Conservation (phyloP, 2,329 filamentous ascomycete species). For the Penicillium sp. region DNA sequence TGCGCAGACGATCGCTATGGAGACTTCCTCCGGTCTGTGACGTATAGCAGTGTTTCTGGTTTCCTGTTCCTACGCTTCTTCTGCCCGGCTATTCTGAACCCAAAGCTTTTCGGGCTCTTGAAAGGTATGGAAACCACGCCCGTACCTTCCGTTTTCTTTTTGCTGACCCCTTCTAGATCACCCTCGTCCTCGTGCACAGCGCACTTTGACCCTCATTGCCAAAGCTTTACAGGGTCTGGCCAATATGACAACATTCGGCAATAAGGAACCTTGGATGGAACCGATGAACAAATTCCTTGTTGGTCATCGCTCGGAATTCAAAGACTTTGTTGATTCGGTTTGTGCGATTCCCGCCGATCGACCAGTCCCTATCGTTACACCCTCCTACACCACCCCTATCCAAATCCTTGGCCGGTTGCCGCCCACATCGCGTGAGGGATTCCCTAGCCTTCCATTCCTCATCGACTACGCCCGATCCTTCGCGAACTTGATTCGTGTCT, state of each 20-base stretch:
- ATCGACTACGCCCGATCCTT: constrained; percentile 86
- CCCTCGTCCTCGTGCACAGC: constrained; percentile 76
- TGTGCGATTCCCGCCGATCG: constrained; percentile 77
- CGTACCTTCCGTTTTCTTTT: not conserved
- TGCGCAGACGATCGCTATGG: constrained; percentile 94
- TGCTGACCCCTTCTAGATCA: constrained; percentile 60
- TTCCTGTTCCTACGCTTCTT: constrained; percentile 95
- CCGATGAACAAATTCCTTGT: constrained; percentile 90
- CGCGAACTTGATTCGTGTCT: constrained; percentile 71
- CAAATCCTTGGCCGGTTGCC: constrained; percentile 83
- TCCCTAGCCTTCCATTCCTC: constrained; percentile 87
- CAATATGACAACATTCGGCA: constrained; percentile 87
- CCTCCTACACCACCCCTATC: constrained; percentile 88
- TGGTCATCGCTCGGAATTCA: constrained; percentile 74
- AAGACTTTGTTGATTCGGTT: constrained; percentile 80
- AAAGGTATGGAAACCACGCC: constrained; percentile 51
- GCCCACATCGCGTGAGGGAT: constrained; percentile 80
- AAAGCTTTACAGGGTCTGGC: constrained; percentile 89
- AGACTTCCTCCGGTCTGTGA: constrained; percentile 83
- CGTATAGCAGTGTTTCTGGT: constrained; percentile 91
- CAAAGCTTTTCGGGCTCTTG: constrained; percentile 85
- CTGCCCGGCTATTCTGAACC: constrained; percentile 92
- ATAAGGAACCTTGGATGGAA: constrained; percentile 98
- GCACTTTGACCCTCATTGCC: constrained; percentile 86
- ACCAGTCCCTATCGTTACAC: constrained; percentile 64